Conservation (phyloP, 192 early-diverging fungal genomes). For the Podila minutissima region DNA sequence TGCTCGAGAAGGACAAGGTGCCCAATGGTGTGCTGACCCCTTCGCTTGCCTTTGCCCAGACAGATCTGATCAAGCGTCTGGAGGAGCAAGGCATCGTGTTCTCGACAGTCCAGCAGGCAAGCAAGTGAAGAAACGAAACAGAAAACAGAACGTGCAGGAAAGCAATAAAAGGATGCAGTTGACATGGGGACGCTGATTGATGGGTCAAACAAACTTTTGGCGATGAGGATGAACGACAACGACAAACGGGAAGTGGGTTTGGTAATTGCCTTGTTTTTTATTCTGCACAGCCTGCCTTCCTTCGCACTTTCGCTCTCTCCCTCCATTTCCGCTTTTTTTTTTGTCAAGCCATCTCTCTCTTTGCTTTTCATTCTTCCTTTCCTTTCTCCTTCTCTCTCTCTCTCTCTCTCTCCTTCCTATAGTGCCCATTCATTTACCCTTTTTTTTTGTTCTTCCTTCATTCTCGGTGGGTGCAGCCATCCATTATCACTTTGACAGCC, state of each 20-base stretch:
- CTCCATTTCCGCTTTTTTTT: not conserved
- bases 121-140: not conserved
- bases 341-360: not conserved
- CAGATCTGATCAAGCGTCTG: conserved; percentile 56
- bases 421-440: not conserved
- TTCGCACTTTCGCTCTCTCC: not conserved
- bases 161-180: not conserved
- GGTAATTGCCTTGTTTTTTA: not conserved
- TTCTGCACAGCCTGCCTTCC: not conserved
- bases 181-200: not conserved
- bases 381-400: not conserved
- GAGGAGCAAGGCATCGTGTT: conserved; percentile 60
- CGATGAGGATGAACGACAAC: too few species aligned
- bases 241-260: not conserved
- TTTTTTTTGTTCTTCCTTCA: too few species aligned
- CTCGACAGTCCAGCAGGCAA: conserved; percentile 32
- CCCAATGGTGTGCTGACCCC: conserved; percentile 63
- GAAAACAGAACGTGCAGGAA: not conserved
- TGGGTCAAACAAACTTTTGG: not conserved
- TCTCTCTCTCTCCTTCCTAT: not conserved
- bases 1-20: conserved; percentile 53
- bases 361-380: conserved; percentile 3
- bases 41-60: conserved; percentile 62
- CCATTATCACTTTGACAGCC: too few species aligned
- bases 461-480: too few species aligned